Evolutionary conservation across 2,329 filamentous ascomycete genomes (phyloP), one percentile per base, ranked within the genome.

Genomic region (Penicillium sp.): DNA sequence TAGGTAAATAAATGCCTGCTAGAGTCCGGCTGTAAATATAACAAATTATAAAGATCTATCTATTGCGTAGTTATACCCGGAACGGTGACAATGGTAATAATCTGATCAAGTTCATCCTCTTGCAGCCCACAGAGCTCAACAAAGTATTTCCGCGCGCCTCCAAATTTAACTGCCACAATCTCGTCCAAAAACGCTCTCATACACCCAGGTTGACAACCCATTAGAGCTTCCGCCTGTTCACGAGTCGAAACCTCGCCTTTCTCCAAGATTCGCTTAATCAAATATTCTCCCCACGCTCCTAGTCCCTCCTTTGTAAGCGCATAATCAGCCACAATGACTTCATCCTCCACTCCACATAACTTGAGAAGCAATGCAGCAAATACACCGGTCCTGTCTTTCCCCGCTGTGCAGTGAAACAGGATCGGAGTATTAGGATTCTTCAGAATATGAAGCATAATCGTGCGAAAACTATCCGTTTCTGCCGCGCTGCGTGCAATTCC

Each of bases 341-440:
- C 76, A 59, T 85, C 80, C 1, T 78, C 71, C 0, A 89, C 85
- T 4, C 85, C 85, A 8, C 85, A 85, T 26, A 90, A 77, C 25
- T 81, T 74, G 37, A 90, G 77, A 8, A 92, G 69, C 40, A 92
- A 64, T 3, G 87, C 89, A 47, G 84, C 82, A 43, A 90, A 74
- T 4, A 92, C 80, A 2, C 89, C 89, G 0, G 89, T 92, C 42
- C 89, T 80, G 69, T 92, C 89, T 72, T 92, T 92, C 12, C 89
- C 89, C 0, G 87, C 88, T 0, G 88, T 89, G 71, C 89, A 92
- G 67, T 92, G 88, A 7, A 91, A 76, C 6, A 90, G 75, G 9
- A 88, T 72, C 7, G 86, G 84, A 1, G 74, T 59, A 2, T 73
- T 64, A 2, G 77, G 61, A 15, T 55, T 20, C 6, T 54, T 18